Evolutionary conservation across 2,329 filamentous ascomycete genomes (phyloP), one percentile per base, ranked within the genome.

Genomic region (Alternaria consortialis): DNA sequence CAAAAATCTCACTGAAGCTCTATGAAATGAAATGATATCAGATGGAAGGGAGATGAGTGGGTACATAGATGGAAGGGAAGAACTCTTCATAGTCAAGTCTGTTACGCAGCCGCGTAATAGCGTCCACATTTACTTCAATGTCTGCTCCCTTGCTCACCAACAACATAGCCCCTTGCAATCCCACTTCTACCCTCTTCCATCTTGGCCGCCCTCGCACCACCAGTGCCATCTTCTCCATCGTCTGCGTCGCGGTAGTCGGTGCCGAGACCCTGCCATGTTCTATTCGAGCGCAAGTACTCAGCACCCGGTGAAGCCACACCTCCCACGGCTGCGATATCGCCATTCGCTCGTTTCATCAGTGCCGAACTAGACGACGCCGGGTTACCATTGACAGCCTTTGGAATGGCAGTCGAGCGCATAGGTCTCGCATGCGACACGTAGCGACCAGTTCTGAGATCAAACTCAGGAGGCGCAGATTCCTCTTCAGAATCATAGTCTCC

Each of bases 261-360:
- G 0, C 95, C 95, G 25, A 99, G 80, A 0, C 95, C 95, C 73
- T 91, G 91, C 95, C 95, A 99, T 4, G 92, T 97, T 58, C 95
- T 83, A 71, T 94, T 87, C 4, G 90, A 91, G 32, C 90, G 87
- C 64, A 99, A 81, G 69, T 87, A 98, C 77, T 97, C 92, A 0
- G 95, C 95, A 0, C 93, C 95, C 0, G 95, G 95, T 46, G 94
- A 98, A n/a, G 91, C 84, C 0, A 94, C 87, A 7, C 93, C 93
- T 53, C 94, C 94, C 68, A 98, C 88, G 46, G 89, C 89, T 0
- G 92, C 90, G 17, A 98, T 69, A 66, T 97, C 91, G 3, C 90
- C 88, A 55, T 88, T 89, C 66, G 82, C 75, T 69, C 88, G 84
- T 75, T 87, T 88, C 12, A 89, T 84, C 27, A 98, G 80, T 0